Base-by-base conservation (phyloP, 345 rosid species). In the Brassica juncea region DNA sequence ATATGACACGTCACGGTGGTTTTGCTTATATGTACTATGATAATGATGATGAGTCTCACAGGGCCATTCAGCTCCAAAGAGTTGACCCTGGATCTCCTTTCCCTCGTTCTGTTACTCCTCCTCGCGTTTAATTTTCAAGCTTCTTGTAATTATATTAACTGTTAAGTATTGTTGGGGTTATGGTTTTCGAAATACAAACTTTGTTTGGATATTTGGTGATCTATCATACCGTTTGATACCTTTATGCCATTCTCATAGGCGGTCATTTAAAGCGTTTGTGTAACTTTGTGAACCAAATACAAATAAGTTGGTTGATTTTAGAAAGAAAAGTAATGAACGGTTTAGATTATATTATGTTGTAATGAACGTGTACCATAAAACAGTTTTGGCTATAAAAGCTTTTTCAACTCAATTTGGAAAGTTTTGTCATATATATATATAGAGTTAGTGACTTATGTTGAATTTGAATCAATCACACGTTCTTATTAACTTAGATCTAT, bases 1-100 rank as follows among this genome's bases (percentile, higher is more conserved):
- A 92, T 69, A 28, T 87, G 76, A 89, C 97, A 72, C 86, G 96
- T 2, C 97, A 92, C 28, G 97, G 97, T 1, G 97, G 97, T 2
- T 86, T 89, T 28, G 97, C 97, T 11, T 92, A 92, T 72, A 72
- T 84, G 11, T 90, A 92, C 81, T 87, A 88, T 59, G 95, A 92
- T 8, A 85, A 86, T 3, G 96, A 87, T 14, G 94, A 89, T 0
- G 19, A 71, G 6, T 81, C 23, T 69, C 61, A 69, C 21, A 69
- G 39, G 72, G 71, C 58, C 15, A 72, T 71, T 68, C 84, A 74
- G 16, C 15, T 90, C 82, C 80, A 75, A 65, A 86, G 73, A 64
- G 77, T 92, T 23, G 89, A 30, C 73, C 25, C n/a, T 49, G 7
- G 42, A 47, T 69, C 73, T 69, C 42, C 61, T 69, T 15, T 49